These are phyloP conservation scores for Nicotiana undulata DNA, from an alignment of 257 asterid species.

Conservation along the genomic window DNA sequence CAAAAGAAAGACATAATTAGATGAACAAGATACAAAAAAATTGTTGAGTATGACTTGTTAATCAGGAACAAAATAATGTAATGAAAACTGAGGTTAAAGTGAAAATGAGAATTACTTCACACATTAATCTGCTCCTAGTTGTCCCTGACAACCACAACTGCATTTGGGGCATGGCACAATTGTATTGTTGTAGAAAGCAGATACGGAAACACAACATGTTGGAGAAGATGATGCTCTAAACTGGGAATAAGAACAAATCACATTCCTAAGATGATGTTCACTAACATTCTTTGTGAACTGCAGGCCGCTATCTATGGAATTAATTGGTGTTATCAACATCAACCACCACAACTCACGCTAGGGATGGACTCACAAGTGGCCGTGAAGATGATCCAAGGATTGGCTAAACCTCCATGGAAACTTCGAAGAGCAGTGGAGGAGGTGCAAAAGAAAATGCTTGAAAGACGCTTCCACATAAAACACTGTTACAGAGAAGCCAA, in stretches of 20 bases:
- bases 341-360: too few relatives aligned
- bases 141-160: constrained; percentile 64
- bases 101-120: constrained; percentile 29
- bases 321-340: too few relatives aligned
- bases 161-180: constrained; percentile 60
- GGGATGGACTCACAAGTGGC: too few relatives aligned
- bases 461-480: too few relatives aligned
- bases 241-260: constrained; percentile 70
- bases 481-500: too few relatives aligned
- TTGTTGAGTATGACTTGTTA: not conserved
- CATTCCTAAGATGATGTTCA: too few relatives aligned
- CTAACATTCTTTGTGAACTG: too few relatives aligned
- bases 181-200: constrained; percentile 59
- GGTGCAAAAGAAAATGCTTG: too few relatives aligned
- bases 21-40: not conserved
- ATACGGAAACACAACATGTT: constrained; percentile 65
- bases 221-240: constrained; percentile 54
- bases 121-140: constrained; percentile 27
- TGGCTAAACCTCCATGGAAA: too few relatives aligned
- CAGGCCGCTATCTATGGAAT: too few relatives aligned
- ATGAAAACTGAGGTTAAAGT: not conserved
- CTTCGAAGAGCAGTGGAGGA: too few relatives aligned
- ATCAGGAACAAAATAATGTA: not conserved
- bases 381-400: too few relatives aligned
- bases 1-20: not conserved